These are phyloP conservation scores for Ceratobasidium sp. DNA, from an alignment of 1,284 basidiomycete genomes.

Conservation along the genomic window DNA sequence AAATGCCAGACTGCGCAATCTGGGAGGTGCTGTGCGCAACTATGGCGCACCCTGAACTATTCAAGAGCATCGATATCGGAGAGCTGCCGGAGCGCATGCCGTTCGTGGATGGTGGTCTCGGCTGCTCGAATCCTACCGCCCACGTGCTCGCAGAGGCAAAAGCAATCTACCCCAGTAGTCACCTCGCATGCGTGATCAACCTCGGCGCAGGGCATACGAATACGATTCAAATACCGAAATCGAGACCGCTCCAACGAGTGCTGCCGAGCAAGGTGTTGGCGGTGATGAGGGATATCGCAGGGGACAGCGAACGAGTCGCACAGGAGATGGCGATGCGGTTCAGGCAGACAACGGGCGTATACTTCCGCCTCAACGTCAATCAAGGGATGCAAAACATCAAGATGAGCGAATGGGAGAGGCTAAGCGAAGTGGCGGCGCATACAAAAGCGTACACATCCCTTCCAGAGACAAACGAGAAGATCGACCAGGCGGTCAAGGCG, in stretches of 20 bases:
- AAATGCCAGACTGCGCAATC: too few species aligned
- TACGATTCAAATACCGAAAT: background rate
- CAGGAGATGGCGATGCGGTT: background rate
- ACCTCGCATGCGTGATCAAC: background rate
- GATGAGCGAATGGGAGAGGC: background rate
- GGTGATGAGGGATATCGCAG: background rate
- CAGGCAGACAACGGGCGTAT: background rate
- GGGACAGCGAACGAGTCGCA: slow-evolving; percentile 13
- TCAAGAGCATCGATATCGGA: background rate
- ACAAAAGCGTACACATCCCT: background rate
- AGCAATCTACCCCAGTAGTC: background rate
- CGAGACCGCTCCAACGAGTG: background rate
- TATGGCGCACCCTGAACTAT: background rate
- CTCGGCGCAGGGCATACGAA: background rate
- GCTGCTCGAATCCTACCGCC: slow-evolving; percentile 23
- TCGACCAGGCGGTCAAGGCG: background rate
- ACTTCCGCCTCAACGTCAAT: background rate
- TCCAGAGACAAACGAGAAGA: background rate
- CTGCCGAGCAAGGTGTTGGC: background rate
- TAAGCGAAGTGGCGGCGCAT: slow-evolving; percentile 1
- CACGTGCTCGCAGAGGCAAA: slow-evolving; percentile 7
- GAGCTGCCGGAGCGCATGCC: too few species aligned
- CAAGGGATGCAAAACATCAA: slow-evolving; percentile 11
- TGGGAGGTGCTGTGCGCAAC: background rate
- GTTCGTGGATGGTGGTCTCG: slow-evolving; percentile 20